Evolutionary conservation across 2,329 filamentous ascomycete species (phyloP).

Genomic region (Aspergillus ustus): DNA sequence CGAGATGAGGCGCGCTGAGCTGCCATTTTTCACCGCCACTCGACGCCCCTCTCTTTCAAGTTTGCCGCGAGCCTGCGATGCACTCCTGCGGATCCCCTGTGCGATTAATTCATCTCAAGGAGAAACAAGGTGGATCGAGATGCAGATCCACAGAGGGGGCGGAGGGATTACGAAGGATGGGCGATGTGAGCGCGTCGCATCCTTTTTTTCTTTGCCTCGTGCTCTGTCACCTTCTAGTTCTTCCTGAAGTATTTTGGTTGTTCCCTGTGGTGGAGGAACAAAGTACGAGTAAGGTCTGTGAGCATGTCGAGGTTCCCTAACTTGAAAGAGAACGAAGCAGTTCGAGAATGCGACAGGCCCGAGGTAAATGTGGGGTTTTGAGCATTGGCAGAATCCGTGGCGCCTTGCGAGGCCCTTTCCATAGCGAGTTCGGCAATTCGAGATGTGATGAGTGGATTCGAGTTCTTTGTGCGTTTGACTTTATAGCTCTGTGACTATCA

Average conservation of each 20-base stretch:
- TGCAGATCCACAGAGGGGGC: background rate
- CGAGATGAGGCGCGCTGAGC: background rate
- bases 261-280: background rate
- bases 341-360: background rate
- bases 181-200: background rate
- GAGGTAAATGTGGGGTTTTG: background rate
- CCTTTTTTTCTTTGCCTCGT: background rate
- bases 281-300: background rate
- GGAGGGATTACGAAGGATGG: background rate
- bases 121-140: background rate
- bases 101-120: background rate
- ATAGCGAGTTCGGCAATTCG: slow-evolving; percentile 5
- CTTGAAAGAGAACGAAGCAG: background rate
- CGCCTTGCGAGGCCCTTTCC: background rate
- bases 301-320: background rate
- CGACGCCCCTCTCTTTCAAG: background rate
- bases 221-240: background rate
- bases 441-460: slow-evolving; percentile 13
- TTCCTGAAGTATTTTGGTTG: background rate
- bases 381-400: slow-evolving; percentile 5
- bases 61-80: background rate
- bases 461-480: slow-evolving; percentile 1
- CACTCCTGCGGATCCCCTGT: background rate
- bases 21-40: background rate
- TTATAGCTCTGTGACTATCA: background rate